These are phyloP conservation scores for Aspergillus fischeri DNA, from an alignment of 2,329 filamentous ascomycete genomes.

Conservation along the genomic window DNA sequence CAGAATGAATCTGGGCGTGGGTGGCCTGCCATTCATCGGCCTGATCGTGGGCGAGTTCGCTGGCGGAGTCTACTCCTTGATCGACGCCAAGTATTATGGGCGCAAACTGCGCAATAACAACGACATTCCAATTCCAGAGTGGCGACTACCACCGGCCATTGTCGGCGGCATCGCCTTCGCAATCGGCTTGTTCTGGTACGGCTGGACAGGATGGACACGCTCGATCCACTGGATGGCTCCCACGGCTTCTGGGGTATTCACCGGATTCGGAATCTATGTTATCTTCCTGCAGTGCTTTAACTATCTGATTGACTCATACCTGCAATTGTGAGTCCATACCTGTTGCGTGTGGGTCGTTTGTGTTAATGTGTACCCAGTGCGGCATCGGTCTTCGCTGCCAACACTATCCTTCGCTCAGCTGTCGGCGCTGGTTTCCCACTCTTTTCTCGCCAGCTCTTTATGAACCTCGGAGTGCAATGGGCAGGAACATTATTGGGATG, in stretches of 20 bases:
- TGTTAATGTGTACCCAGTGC: conserved; percentile 20
- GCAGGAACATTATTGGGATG: conserved; percentile 37
- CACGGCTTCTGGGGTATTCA: conserved; percentile 29
- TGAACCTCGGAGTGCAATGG: conserved; percentile 37
- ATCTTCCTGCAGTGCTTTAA: conserved; percentile 36
- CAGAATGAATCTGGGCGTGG: conserved; percentile 24
- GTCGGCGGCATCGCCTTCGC: conserved; percentile 31
- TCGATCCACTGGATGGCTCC: conserved; percentile 34
- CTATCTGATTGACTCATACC: conserved; percentile 38
- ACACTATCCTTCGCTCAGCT: conserved; percentile 35
- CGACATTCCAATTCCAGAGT: conserved; percentile 29
- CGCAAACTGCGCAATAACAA: conserved; percentile 29
- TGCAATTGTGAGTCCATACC: conserved; percentile 32
- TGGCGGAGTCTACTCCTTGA: conserved; percentile 24
- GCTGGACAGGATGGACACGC: conserved; percentile 32
- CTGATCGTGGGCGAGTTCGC: conserved; percentile 29
- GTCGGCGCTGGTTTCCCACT: conserved; percentile 35
- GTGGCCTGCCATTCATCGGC: conserved; percentile 25
- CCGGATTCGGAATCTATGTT: conserved; percentile 30
- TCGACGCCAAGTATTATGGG: conserved; percentile 22
- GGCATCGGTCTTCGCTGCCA: conserved; percentile 37
- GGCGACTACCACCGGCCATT: conserved; percentile 29
- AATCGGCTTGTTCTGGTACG: conserved; percentile 35
- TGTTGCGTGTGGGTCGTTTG: neutral
- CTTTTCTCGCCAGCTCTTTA: conserved; percentile 36